Percentiles rank a stretch among this genome's conserved stretches.
Evolutionary conservation across 2,329 filamentous ascomycete genomes (phyloP).

Genomic region (Exophiala sp.): DNA sequence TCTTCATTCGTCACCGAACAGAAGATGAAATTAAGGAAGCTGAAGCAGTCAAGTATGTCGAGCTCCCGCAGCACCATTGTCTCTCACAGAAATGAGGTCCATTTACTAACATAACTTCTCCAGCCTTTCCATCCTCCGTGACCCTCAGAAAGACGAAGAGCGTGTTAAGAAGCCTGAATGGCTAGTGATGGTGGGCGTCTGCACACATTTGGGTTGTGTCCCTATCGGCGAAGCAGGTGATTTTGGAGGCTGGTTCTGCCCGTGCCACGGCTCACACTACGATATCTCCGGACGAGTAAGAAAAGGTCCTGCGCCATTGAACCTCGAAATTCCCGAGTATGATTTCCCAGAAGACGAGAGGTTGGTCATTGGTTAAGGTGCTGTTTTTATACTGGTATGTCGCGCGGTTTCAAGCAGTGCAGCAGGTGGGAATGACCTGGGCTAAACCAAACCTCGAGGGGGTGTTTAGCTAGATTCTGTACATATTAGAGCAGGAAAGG

Average conservation of each 20-base stretch:
- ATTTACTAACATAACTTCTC: background rate
- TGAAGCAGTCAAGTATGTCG: slow-evolving; percentile 66
- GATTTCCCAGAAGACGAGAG: slow-evolving; percentile 87
- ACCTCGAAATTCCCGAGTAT: slow-evolving; percentile 91
- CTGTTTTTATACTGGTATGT: no score
- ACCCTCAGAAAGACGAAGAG: slow-evolving; percentile 85
- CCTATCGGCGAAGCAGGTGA: slow-evolving; percentile 98
- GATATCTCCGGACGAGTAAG: slow-evolving; percentile 98
- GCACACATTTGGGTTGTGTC: slow-evolving; percentile 98
- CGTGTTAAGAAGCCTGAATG: slow-evolving; percentile 98
- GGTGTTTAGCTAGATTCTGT: slow-evolving; percentile 11
- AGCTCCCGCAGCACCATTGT: background rate
- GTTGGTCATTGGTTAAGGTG: slow-evolving; percentile 83
- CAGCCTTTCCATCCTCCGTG: slow-evolving; percentile 70
- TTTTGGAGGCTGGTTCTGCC: slow-evolving; percentile 99
- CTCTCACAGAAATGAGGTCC: background rate
- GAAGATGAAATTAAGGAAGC: slow-evolving; percentile 89
- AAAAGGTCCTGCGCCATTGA: slow-evolving; percentile 94
- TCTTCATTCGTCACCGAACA: slow-evolving; percentile 99
- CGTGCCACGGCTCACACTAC: slow-evolving; percentile 99
- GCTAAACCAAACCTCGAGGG: no score
- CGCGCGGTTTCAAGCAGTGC: no score
- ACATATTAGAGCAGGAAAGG: slow-evolving; percentile 24
- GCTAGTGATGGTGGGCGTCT: slow-evolving; percentile 98
- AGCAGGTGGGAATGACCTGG: no score